Conservation (phyloP, 441 rosid species). For the Daphne laureola region DNA sequence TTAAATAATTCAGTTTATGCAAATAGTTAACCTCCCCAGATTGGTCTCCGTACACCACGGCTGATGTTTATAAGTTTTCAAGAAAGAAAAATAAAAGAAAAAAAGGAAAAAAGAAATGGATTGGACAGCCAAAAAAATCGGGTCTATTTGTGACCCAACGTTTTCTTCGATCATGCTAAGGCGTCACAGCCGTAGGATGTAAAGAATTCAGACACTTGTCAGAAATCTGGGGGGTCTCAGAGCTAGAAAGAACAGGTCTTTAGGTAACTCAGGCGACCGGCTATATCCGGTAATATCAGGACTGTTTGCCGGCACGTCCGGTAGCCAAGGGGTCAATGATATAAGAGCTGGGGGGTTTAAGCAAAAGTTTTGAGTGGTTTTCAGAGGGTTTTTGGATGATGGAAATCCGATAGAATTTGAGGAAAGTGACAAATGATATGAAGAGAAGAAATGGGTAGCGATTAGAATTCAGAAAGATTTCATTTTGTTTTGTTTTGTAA, state of each 20-base stretch:
- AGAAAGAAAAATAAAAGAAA: too few relatives aligned
- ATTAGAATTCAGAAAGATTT: conserved; percentile 10
- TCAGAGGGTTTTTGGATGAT: conserved; percentile 59
- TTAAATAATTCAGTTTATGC: too few relatives aligned
- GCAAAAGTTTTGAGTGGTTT: conserved; percentile 35
- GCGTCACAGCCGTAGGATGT: conserved; percentile 29
- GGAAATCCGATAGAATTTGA: conserved; percentile 20
- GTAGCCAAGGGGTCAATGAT: conserved; percentile 34
- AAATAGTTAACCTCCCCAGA: too few relatives aligned
- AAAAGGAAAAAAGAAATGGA: too few relatives aligned
- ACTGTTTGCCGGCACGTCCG: conserved; percentile 33
- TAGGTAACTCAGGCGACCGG: conserved; percentile 28
- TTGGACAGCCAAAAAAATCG: conserved; percentile 2
- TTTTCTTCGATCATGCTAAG: conserved; percentile 29
- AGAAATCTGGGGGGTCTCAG: conserved; percentile 31
- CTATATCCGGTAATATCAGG: conserved; percentile 21
- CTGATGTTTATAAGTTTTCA: not conserved
- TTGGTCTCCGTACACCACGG: not conserved
- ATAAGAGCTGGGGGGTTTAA: conserved; percentile 56
- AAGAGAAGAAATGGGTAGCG: conserved; percentile 19
- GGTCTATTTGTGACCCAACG: conserved; percentile 30
- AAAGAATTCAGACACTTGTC: conserved; percentile 20
- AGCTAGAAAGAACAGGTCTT: conserved; percentile 40
- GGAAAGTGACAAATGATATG: conserved; percentile 2
- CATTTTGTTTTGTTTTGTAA: conserved; percentile 2